Base-by-base conservation (phyloP, 2,329 filamentous ascomycete genomes). In the Epichloe festucae region DNA sequence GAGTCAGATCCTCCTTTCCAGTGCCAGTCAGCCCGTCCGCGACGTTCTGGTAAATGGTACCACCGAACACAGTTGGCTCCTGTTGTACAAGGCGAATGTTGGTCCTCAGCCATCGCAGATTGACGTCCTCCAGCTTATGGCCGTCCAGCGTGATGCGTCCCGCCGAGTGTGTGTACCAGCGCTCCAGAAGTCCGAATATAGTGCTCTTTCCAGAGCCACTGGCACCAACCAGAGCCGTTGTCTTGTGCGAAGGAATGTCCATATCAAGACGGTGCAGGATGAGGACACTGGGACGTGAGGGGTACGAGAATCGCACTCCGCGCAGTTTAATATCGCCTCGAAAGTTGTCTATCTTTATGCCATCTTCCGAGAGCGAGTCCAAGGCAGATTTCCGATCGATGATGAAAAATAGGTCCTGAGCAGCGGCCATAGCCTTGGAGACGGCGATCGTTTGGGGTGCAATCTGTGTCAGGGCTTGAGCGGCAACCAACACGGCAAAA, bases 191-290 rank as follows among this genome's bases (percentile, higher is more conserved):
- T 0, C 74, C 75, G 5, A 81, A 72, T 4, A 80, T 70, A 0
- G 77, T 81, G 46, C 75, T 79, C 57, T 82, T 82, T 0, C 78
- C 78, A 5, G 70, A 77, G 0, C 79, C 79, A 21, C 75, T 79
- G 2, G 74, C 67, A 0, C 79, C 79, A 6, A 82, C 77, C 5
- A 81, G 68, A 2, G 78, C 78, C 1, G 75, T 79, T 0, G 70
- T 70, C 53, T 73, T 73, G 12, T 71, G 67, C 3, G 70, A 66
- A 14, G 70, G 68, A 21, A 78, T 69, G 3, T 63, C 62, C 4
- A 78, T 60, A 47, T 66, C 61, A 12, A 78, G 59, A 0, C 65
- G 62, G 36, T 70, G 59, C 0, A 78, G 63, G 3, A 78, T 69
- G 3, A 66, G 61, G 11, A 76, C 68, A 36, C 70, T 72, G 0